These are phyloP conservation scores for Syncephalastrum contaminatum DNA, from an alignment of 371 early-diverging fungal genomes.

Conservation along the genomic window DNA sequence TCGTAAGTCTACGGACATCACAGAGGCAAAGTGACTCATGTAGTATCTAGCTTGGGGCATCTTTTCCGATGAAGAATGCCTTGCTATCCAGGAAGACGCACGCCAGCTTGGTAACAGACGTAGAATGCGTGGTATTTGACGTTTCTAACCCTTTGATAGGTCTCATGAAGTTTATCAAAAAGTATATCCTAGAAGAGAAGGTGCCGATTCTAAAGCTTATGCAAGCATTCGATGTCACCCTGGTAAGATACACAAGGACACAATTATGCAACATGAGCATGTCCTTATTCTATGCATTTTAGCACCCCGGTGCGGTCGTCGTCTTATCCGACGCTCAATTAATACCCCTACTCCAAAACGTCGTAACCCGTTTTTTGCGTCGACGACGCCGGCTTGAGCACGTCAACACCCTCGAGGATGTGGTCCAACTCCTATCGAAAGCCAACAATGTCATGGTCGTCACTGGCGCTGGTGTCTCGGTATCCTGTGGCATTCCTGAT, in stretches of 20 bases:
- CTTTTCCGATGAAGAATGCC: slow-evolving; percentile 39
- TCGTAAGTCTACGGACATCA: slow-evolving; percentile 7
- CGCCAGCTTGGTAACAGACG: slow-evolving; percentile 25
- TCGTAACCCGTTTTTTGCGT: slow-evolving; percentile 54
- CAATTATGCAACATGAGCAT: not conserved
- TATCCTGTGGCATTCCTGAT: slow-evolving; percentile 97
- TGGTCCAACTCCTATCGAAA: slow-evolving; percentile 60
- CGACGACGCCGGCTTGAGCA: slow-evolving; percentile 54
- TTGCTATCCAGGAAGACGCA: slow-evolving; percentile 32
- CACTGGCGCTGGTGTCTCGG: slow-evolving; percentile 93
- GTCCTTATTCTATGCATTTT: not conserved
- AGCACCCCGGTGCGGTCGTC: slow-evolving; percentile 42
- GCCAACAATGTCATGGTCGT: slow-evolving; percentile 85
- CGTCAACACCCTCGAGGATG: slow-evolving; percentile 76
- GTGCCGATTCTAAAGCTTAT: slow-evolving; percentile 53
- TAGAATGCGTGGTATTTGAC: slow-evolving; percentile 1
- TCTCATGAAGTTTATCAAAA: slow-evolving; percentile 53
- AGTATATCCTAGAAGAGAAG: slow-evolving; percentile 45
- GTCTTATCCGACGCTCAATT: slow-evolving; percentile 42
- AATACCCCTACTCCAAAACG: slow-evolving; percentile 49
- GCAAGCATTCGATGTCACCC: slow-evolving; percentile 49
- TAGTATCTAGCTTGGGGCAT: slow-evolving; percentile 34
- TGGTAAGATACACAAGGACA: slow-evolving; percentile 23
- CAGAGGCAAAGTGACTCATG: not conserved
- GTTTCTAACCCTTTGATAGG: slow-evolving; percentile 8